Evolutionary conservation across 352 stramenopile genomes (phyloP), one percentile per base, ranked within the genome.

Genomic region (Phytopythium kandeliae): DNA sequence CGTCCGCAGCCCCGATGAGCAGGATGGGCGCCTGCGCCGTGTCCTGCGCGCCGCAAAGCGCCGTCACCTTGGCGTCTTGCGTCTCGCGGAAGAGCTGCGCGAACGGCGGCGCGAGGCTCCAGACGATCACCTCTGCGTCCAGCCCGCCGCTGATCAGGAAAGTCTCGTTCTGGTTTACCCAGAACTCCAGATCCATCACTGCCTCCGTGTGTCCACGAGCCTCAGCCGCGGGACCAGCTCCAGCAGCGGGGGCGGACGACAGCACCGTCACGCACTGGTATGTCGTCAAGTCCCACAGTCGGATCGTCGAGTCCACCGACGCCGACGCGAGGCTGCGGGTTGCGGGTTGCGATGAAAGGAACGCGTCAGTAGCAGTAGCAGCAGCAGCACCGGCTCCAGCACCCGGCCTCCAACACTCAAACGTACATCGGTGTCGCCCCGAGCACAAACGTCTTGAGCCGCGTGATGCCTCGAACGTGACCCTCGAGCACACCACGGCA

Each of bases 181-280:
- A 94, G 48, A 94, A 85, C 51, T 93, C 83, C 22, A 93, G 60
- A 62, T 93, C 84, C 78, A 89, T 92, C 34, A 94, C 81, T 7
- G 82, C 68, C 16, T 94, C 83, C 31, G 74, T 87, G 65, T 94
- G 84, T 17, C 80, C 77, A 60, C 73, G 73, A 48, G 91, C 71
- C 25, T 87, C 78, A 5, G 48, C 50, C 9, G 58, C 12, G 13
- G 52, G 49, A 9, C 62, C 25, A 25, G 24, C 24, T 3, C 24
- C 42, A 12, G 24, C 26, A 13, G 16, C 42, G 2, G 42, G 44
- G 22, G 44, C 21, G 9, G 44, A 60, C 12, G 74, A 75, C 0
- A 94, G 69, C 54, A 90, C 69, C 48, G 88, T 92, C 35, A 89
- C 77, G 49, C 84, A 94, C 56, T 86, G 78, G 55, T 85, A 89